These are phyloP conservation scores for Blastobotrys petasosporus DNA, from an alignment of 1,139 yeast species.

Conservation along the genomic window DNA sequence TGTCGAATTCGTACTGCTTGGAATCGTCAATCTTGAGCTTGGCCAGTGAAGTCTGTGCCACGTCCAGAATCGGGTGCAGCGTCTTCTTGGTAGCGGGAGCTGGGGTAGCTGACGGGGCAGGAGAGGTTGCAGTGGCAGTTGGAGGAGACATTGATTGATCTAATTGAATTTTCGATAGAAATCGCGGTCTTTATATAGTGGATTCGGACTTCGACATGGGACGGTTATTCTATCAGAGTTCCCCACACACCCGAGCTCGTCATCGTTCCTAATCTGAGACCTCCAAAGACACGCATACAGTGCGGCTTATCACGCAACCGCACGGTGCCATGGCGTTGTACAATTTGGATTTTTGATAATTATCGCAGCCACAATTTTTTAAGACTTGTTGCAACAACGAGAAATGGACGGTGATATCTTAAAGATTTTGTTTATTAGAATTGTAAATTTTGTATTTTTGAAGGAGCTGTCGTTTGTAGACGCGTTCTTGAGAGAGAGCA, in stretches of 20 bases:
- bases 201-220: background rate
- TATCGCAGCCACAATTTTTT: no score
- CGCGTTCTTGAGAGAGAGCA: no score
- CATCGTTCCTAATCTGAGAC: no score
- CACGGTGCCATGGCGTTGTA: background rate
- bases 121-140: constrained; percentile 8
- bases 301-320: constrained; percentile 8
- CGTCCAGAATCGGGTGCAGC: constrained; percentile 9
- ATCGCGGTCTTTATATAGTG: background rate
- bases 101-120: constrained; percentile 4
- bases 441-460: no score
- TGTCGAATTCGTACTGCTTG: constrained; percentile 25
- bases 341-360: no score
- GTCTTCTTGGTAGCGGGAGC: background rate
- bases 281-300: background rate
- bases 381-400: no score
- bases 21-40: constrained; percentile 12
- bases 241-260: no score
- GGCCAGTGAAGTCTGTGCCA: constrained; percentile 10
- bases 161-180: background rate
- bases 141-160: constrained; percentile 11
- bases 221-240: background rate
- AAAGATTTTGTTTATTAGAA: no score
- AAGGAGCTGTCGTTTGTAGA: no score
- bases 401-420: no score